Evolutionary conservation across 805 yeast species (phyloP).

Genomic region (Hemisphaericaspora nanyangensis): DNA sequence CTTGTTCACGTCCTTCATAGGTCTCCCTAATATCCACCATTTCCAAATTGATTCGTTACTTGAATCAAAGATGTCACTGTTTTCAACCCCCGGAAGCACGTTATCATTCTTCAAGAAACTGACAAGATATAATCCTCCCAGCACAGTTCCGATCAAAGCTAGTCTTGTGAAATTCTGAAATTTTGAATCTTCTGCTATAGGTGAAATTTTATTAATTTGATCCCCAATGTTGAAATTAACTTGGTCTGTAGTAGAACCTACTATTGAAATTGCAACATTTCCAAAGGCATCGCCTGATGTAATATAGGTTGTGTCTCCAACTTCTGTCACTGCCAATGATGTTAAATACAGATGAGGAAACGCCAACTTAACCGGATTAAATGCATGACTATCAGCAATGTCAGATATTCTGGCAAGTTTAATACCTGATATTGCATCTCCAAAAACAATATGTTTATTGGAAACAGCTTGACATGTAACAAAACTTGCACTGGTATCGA

Average conservation of each 20-base stretch:
- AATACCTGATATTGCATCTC: neutral
- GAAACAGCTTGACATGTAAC: neutral
- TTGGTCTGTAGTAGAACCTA: neutral
- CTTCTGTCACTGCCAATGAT: neutral
- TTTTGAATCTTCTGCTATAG: neutral
- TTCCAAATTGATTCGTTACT: too few relatives aligned
- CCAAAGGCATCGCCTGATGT: constrained; percentile 6
- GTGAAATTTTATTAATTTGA: constrained; percentile 4
- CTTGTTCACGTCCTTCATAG: neutral
- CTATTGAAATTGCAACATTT: neutral
- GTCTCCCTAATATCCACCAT: neutral
- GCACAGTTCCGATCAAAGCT: constrained; percentile 7
- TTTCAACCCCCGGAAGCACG: neutral
- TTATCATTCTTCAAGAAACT: neutral
- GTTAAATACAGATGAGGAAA: neutral
- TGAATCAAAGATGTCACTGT: neutral
- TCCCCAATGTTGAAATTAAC: constrained; percentile 4
- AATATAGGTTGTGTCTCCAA: neutral
- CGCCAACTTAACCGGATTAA: neutral
- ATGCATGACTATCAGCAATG: neutral
- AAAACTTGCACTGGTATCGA: neutral
- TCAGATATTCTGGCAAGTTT: neutral
- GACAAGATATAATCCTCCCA: constrained; percentile 9
- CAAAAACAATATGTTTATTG: neutral
- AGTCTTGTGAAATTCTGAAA: neutral